A percentile compares a stretch with the other conserved stretches of the same genome.
phyloP scores from a whole-genome alignment of 139 green algal species.

The Raphidocelis subcapitata region DNA sequence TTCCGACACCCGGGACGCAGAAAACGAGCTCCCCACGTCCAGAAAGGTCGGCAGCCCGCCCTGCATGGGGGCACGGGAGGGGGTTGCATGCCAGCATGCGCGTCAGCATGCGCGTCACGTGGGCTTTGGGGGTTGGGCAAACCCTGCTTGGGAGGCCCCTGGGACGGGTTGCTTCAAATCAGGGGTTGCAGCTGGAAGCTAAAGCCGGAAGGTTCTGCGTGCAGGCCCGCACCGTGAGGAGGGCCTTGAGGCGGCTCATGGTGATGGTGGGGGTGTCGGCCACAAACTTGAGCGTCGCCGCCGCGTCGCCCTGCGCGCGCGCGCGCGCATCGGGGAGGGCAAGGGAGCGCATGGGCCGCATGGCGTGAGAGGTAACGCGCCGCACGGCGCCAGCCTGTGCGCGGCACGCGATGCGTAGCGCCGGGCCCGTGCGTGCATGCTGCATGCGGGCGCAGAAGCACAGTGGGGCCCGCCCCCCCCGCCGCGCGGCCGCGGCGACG shows the following conservation, averaged over 20 bases:
- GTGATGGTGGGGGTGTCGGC: constrained; percentile 94
- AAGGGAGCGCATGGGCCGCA: neutral
- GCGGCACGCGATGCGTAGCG: neutral
- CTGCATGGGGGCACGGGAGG: constrained; percentile 24
- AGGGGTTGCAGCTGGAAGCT: no score
- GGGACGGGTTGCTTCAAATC: no score
- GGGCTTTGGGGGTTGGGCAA: no score
- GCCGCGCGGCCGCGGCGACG: neutral
- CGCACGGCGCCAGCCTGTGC: neutral
- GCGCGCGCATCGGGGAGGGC: no score
- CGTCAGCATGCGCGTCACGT: no score
- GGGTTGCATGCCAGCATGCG: neutral
- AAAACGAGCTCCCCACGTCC: constrained; percentile 88
- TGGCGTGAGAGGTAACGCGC: neutral
- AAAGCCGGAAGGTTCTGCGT: no score
- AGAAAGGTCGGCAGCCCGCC: constrained; percentile 94
- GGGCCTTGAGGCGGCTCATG: constrained; percentile 83
- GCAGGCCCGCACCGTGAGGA: constrained; percentile 65
- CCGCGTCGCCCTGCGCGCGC: constrained; percentile 30
- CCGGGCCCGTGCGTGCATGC: no score
- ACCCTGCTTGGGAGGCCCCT: no score
- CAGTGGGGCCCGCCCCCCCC: neutral
- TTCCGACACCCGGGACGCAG: constrained; percentile 69
- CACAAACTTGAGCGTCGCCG: constrained; percentile 61
- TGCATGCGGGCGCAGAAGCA: no score